Evolutionary conservation across 2,329 filamentous ascomycete species (phyloP), one percentile per base, ranked within the genome.

Genomic region (Talaromyces funiculosus): DNA sequence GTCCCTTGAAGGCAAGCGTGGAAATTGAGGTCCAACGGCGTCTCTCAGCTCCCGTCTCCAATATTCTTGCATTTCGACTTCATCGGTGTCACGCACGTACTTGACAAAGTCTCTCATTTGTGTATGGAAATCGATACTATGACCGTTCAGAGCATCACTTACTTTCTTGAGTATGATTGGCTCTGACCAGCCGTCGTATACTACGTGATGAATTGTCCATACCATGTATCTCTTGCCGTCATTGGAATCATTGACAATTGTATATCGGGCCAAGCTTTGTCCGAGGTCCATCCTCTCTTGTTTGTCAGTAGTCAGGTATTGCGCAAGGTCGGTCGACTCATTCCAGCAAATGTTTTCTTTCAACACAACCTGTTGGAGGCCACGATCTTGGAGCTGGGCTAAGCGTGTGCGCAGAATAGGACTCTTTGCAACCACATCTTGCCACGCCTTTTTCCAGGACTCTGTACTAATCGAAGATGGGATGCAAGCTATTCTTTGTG

Each of bases 131-230:
- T 26, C 12, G 69, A 83, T 78, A 1, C 73, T 57, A 5, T 67
- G 64, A 3, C 49, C 59, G 16, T 66, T 62, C 55, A 73, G 61
- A 4, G 67, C 67, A 29, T 71, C 64, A 31, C 64, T 68, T 22
- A 76, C 70, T 45, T 73, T 63, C 14, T 73, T 66, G 3, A 76
- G 69, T 29, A 76, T 69, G 1, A 75, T 62, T 3, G 74, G 72
- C 63, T 74, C 69, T 18, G 73, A 77, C 76, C 76, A 78, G n/a
- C 80, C 80, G 62, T 82, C 80, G 62, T 82, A 82, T 5, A 82
- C 69, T 12, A 78, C 79, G 61, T 82, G 80, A 62, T 82, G 80
- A 56, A 80, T 73, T 0, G 80, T 81, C 71, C 78, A 79, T 24
- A 81, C 72, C 63, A 82, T 76, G 60, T 79, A 74, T 14, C 66